phyloP scores from a whole-genome alignment of 2,329 filamentous ascomycete species.

The Emericellopsis cladophorae region DNA sequence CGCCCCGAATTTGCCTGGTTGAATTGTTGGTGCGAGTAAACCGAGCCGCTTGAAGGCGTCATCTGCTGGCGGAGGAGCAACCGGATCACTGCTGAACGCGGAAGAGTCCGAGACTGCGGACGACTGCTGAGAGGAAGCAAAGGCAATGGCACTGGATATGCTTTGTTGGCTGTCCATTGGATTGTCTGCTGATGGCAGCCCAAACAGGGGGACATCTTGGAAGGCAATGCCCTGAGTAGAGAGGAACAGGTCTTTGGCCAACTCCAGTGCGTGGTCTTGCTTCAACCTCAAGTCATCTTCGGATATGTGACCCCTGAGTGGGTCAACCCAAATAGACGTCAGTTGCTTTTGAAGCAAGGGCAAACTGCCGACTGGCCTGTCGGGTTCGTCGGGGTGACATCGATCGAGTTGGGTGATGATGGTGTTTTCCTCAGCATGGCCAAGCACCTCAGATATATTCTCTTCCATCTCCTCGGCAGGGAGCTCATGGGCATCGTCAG shows the following conservation, averaged over 20 bases:
- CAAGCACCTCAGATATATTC: slow-evolving; percentile 15
- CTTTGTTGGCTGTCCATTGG: slow-evolving; percentile 4
- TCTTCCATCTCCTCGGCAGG: slow-evolving; percentile 11
- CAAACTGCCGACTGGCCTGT: slow-evolving; percentile 11
- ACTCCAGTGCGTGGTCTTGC: slow-evolving; percentile 15
- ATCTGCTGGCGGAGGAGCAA: slow-evolving; percentile 7
- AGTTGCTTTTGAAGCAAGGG: slow-evolving; percentile 14
- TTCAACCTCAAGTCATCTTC: slow-evolving; percentile 10
- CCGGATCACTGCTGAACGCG: no score
- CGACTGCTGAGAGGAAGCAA: slow-evolving; percentile 10
- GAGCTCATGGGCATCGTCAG: neutral
- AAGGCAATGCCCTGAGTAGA: slow-evolving; percentile 20
- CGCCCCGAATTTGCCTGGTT: slow-evolving; percentile 10
- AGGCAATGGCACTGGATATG: slow-evolving; percentile 6
- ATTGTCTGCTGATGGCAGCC: slow-evolving; percentile 5
- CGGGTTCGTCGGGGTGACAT: slow-evolving; percentile 9
- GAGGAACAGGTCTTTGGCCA: slow-evolving; percentile 20
- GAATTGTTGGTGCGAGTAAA: slow-evolving; percentile 18
- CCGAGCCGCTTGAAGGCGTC: slow-evolving; percentile 19
- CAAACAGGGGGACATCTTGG: slow-evolving; percentile 17
- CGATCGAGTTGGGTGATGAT: slow-evolving; percentile 17
- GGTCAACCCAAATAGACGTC: slow-evolving; percentile 18
- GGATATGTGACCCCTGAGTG: slow-evolving; percentile 9
- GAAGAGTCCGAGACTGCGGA: no score
- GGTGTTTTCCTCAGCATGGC: slow-evolving; percentile 11